Base-by-base conservation (phyloP, 176 grass and related monocot genomes). In the Saccharum spontaneum region DNA sequence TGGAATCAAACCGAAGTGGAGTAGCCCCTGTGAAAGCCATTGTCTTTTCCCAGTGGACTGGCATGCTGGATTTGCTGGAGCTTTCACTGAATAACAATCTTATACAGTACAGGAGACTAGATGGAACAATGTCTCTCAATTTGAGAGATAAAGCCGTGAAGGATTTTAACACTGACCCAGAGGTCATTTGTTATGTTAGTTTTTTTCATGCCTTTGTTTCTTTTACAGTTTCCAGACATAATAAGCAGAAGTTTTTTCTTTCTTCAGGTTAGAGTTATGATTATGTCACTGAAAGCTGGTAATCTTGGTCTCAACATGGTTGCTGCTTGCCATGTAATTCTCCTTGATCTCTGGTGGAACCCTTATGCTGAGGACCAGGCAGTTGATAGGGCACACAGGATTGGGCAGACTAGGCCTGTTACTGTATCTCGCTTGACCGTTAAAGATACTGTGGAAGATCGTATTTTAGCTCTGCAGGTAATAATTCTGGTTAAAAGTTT, bases 31-130 rank as follows among this genome's bases (percentile, higher is more conserved):
- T 81, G n/a, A 99, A 99, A 83, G 97, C 97, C 20, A 99, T 99
- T 67, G 90, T 99, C 70, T 99, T 99, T 79, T 97, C 97, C 15
- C 97, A 99, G 78, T 99, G 97, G 97, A 99, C 97, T 83, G 92
- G 97, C 71, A 99, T 99, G 97, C 76, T 99, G 23, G 86, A 99
- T 89, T 87, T 99, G 84, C 74, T 99, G 57, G 97, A 99, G 79
- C 31, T 90, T 87, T 92, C 88, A 74, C 74, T 99, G 76, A 99
- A 99, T 80, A 75, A 28, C 41, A 89, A 86, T 79, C 87, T 92
- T 83, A 94, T 97, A 87, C 97, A 94, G 71, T 99, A 97, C 90
- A 91, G 97, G 86, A 96, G 97, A 80, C 88, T 99, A 67, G 97
- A 99, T 28, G 94, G 97, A 83, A 94, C 91, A 7, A 99, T 99